phyloP scores from a whole-genome alignment of 257 asterid genomes.

The Lycium barbarum region DNA sequence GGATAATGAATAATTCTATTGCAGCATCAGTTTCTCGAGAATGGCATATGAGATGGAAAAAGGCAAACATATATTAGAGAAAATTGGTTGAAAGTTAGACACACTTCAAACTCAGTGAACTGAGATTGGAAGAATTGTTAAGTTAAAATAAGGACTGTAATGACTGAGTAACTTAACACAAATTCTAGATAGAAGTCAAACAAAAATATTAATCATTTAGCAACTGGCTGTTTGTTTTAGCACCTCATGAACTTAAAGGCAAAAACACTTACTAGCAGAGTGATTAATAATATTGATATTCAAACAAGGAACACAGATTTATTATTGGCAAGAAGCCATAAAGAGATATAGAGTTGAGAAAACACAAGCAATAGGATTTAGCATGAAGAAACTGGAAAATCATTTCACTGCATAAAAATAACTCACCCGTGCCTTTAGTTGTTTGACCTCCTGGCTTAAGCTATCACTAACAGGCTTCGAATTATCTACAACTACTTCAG shows the following conservation, averaged over 20 bases:
- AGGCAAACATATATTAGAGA: neutral
- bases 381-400: slow-evolving; percentile 3
- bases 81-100: neutral
- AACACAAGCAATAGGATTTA: neutral
- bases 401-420: neutral
- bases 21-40: neutral
- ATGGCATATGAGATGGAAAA: neutral
- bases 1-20: neutral
- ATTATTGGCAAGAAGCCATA: neutral
- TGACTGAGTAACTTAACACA: neutral
- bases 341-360: neutral
- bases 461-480: slow-evolving; percentile 47
- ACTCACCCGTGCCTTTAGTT: slow-evolving; percentile 74
- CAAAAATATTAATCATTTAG: neutral
- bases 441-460: slow-evolving; percentile 62
- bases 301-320: neutral
- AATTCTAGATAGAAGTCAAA: neutral
- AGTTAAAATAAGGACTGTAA: neutral
- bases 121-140: neutral
- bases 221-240: neutral
- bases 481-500: slow-evolving; percentile 52
- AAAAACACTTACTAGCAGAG: neutral
- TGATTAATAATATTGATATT: neutral
- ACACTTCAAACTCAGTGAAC: slow-evolving; percentile 15
- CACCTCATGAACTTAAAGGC: neutral